Percentiles rank a stretch among this genome's conserved stretches.
Evolutionary conservation across 2,329 filamentous ascomycete genomes (phyloP).

Genomic region (Ceratocystiopsis minuta): DNA sequence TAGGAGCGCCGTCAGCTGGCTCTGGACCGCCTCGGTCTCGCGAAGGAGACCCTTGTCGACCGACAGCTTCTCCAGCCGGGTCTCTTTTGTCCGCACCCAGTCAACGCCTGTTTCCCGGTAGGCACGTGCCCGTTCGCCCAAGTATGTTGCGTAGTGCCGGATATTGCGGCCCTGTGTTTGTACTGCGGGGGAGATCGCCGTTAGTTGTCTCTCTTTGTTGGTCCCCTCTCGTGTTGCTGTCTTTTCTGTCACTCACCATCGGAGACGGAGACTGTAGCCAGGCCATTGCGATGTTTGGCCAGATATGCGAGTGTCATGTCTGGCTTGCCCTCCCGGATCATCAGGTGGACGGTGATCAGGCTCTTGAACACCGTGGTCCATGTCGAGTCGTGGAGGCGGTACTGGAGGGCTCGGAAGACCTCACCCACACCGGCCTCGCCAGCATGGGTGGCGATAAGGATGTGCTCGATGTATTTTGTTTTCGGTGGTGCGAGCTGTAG

Average conservation of each 20-base stretch:
- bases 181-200: conserved; percentile 30
- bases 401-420: conserved; percentile 81
- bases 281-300: conserved; percentile 60
- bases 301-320: conserved; percentile 79
- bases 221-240: conserved; percentile 19
- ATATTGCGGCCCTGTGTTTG: conserved; percentile 94
- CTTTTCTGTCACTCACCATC: conserved; percentile 75
- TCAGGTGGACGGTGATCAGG: conserved; percentile 85
- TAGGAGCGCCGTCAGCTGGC: conserved; percentile 67
- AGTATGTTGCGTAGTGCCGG: conserved; percentile 73
- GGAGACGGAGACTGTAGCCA: conserved; percentile 80
- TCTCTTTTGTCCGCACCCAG: conserved; percentile 71
- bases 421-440: conserved; percentile 90
- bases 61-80: conserved; percentile 64
- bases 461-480: conserved; percentile 98
- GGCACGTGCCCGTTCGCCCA: conserved; percentile 63
- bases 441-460: conserved; percentile 83
- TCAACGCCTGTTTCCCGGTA: conserved; percentile 75
- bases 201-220: not conserved
- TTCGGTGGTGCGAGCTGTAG: conserved; percentile 83
- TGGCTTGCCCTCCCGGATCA: conserved; percentile 87
- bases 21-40: conserved; percentile 81
- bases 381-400: conserved; percentile 81
- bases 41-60: conserved; percentile 85
- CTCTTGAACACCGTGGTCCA: conserved; percentile 99